Percentiles rank a stretch among this genome's conserved stretches.
These are phyloP conservation scores for Xylaria bambusicola DNA, from an alignment of 495 filamentous ascomycete species.

Conservation along the genomic window DNA sequence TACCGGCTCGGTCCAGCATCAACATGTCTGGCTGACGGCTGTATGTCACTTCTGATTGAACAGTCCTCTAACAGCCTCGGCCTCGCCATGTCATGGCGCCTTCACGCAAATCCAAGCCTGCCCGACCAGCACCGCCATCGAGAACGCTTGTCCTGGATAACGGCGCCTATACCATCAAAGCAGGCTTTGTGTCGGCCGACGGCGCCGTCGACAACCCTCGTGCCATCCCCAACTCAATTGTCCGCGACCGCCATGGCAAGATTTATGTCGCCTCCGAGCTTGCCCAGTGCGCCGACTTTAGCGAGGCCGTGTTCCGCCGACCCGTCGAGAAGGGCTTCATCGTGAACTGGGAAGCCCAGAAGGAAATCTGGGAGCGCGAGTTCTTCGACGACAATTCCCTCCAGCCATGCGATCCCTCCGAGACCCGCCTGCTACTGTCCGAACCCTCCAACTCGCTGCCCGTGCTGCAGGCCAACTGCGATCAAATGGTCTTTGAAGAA, in stretches of 20 bases:
- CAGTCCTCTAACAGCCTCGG: no score
- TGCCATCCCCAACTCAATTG: slow-evolving; percentile 84
- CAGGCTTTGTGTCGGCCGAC: slow-evolving; percentile 67
- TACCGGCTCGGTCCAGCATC: no score
- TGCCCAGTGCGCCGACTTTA: slow-evolving; percentile 82
- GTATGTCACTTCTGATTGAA: no score
- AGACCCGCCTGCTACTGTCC: slow-evolving; percentile 79
- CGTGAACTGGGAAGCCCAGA: slow-evolving; percentile 96
- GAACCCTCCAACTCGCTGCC: slow-evolving; percentile 89
- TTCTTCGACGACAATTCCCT: slow-evolving; percentile 77
- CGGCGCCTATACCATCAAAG: slow-evolving; percentile 91
- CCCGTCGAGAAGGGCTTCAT: slow-evolving; percentile 95
- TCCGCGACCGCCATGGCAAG: slow-evolving; percentile 75
- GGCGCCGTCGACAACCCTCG: slow-evolving; percentile 55
- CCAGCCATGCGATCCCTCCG: slow-evolving; percentile 70
- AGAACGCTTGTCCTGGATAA: slow-evolving; percentile 90
- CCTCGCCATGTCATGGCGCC: slow-evolving; percentile 50
- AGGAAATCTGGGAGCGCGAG: slow-evolving; percentile 91
- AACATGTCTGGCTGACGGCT: no score
- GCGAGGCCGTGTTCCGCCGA: slow-evolving; percentile 81
- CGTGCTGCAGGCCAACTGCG: slow-evolving; percentile 80
- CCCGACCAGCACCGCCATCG: slow-evolving; percentile 51
- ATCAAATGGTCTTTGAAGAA: slow-evolving; percentile 97
- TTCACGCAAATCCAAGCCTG: slow-evolving; percentile 42
- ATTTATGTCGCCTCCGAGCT: slow-evolving; percentile 79